phyloP scores from a whole-genome alignment of 345 rosid genomes.

The Aethionema arabicum region DNA sequence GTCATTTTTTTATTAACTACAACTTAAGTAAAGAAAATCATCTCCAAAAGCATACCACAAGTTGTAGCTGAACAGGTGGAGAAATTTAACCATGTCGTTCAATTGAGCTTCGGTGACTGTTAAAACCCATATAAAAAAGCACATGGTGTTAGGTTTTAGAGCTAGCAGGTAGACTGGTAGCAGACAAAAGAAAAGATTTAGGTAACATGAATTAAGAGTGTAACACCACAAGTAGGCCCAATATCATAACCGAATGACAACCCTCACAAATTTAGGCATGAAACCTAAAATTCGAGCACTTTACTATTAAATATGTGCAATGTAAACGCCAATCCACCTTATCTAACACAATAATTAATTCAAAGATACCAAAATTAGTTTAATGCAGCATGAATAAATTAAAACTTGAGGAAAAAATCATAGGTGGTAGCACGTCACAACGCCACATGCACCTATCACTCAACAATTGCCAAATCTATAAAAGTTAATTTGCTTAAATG shows the following conservation, averaged over 20 bases:
- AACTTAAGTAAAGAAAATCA: conserved; percentile 7
- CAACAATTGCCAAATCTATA: conserved; percentile 15
- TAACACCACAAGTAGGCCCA: conserved; percentile 94
- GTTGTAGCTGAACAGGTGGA: conserved; percentile 89
- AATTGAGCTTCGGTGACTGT: conserved; percentile 81
- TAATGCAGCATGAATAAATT: conserved; percentile 7
- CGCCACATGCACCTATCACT: background rate
- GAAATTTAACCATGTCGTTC: conserved; percentile 84
- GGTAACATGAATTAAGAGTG: conserved; percentile 78
- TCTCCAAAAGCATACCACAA: conserved; percentile 62
- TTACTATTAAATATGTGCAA: conserved; percentile 9
- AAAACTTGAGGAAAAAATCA: background rate
- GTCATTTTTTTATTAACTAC: conserved; percentile 15
- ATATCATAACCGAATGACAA: conserved; percentile 92
- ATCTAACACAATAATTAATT: background rate
- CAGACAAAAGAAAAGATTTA: background rate
- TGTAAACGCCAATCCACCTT: background rate
- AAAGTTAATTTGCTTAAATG: background rate
- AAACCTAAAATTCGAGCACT: conserved; percentile 54
- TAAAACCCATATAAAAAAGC: conserved; percentile 27
- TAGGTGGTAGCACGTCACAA: background rate
- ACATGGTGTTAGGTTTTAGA: background rate
- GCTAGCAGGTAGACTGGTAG: background rate
- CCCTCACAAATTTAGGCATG: conserved; percentile 86
- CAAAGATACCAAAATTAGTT: background rate